Percentiles rank a stretch among this genome's conserved stretches.
These are phyloP conservation scores for Myxozyma lipomycoides DNA, from an alignment of 805 yeast genomes.

Conservation along the genomic window DNA sequence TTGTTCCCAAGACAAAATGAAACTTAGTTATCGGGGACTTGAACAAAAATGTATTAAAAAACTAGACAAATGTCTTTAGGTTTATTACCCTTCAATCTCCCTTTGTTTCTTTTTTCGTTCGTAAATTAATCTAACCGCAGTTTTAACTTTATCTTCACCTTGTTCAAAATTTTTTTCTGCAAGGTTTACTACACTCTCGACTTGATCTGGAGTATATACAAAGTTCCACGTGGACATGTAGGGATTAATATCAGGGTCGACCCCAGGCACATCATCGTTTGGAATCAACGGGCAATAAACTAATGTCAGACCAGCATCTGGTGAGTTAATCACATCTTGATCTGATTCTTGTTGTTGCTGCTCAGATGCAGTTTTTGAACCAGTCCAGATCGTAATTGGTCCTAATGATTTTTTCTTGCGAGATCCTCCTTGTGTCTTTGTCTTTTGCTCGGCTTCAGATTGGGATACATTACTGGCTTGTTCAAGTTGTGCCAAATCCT, in stretches of 20 bases:
- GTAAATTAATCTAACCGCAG: slow-evolving; percentile 26
- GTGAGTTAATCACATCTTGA: not conserved
- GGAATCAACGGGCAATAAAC: slow-evolving; percentile 31
- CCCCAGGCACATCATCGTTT: slow-evolving; percentile 25
- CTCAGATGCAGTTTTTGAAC: not conserved
- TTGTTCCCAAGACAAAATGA: too few species aligned
- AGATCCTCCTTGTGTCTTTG: not conserved
- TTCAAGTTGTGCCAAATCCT: slow-evolving; percentile 9
- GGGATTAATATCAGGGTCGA: slow-evolving; percentile 27
- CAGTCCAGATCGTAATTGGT: slow-evolving; percentile 25
- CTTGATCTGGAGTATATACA: slow-evolving; percentile 28
- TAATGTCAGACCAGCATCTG: slow-evolving; percentile 25
- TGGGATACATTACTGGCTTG: slow-evolving; percentile 1
- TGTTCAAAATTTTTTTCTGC: slow-evolving; percentile 25
- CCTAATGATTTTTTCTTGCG: slow-evolving; percentile 8
- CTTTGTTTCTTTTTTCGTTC: slow-evolving; percentile 25
- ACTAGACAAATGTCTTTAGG: too few species aligned
- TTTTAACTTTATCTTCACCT: slow-evolving; percentile 24
- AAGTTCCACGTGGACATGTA: slow-evolving; percentile 32
- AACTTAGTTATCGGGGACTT: too few species aligned
- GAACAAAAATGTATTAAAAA: too few species aligned
- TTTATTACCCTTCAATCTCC: too few species aligned
- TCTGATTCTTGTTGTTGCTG: not conserved
- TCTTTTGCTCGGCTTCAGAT: slow-evolving; percentile 3
- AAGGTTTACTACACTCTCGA: slow-evolving; percentile 25